Base-by-base conservation (phyloP, 768 basidiomycete genomes). In the Auricularia sp. region DNA sequence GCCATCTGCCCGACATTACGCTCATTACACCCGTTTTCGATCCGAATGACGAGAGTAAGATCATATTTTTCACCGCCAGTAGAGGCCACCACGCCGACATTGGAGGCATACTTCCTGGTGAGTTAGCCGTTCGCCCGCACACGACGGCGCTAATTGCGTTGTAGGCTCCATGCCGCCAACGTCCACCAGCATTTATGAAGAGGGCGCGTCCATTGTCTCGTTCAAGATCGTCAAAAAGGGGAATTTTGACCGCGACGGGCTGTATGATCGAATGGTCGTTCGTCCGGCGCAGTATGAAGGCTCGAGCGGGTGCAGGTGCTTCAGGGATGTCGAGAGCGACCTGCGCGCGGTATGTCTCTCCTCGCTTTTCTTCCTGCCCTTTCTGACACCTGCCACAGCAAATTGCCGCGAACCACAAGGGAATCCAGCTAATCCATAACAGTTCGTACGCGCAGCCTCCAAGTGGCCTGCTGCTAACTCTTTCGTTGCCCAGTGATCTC, bases 1-100 rank as follows among this genome's bases (percentile, higher is more conserved):
- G 90, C 1, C 89, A 91, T 70, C 77, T 92, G 42, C 89, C 89
- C 0, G 95, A 97, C 74, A 92, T 96, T 64, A 98, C 95, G 6
- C 82, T 95, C 71, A 95, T 97, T 74, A 93, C 90, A 0, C 95
- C 95, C 18, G 94, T 96, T 29, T 97, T 98, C 75, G 69, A 74
- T 16, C 63, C 44, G 45, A 33, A 63, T 14, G 77, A 80, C 67
- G 78, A 85, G 64, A 70, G 79, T 16, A 82, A 91, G 69, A 92
- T 94, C 70, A 91, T 94, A 63, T 94, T 94, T 78, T 94, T 93
- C 71, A 94, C 93, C 7, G 95, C 94, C 14, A 94, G 93, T 13
- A 83, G 95, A 62, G 94, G 92, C 0, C 94, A 98, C 73, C 94
- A 97, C 75, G 92, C 93, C 3, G 94, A 96, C 76, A 90, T 94